Evolutionary conservation across 2,329 filamentous ascomycete species (phyloP), one percentile per base, ranked within the genome.

Genomic region (Trichoderma polysporum): DNA sequence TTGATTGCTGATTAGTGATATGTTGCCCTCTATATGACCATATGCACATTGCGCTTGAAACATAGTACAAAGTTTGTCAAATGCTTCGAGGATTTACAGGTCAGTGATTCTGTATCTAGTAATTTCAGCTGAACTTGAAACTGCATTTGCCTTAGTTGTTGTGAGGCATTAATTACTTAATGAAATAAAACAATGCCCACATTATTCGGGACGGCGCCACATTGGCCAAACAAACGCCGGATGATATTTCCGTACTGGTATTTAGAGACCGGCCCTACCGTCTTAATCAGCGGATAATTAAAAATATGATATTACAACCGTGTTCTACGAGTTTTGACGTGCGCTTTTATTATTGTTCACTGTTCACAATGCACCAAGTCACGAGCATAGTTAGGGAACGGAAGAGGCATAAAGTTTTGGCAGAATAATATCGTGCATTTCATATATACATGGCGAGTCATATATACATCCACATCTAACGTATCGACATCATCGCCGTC

Each of bases 381-480:
- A 64, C 60, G n/a, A 27, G n/a, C 10, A 1, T 29, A 15, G 10
- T 45, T 4, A 35, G 7, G 17, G n/a, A n/a, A 35, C 29, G 25
- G 22, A 5, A 27, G 25, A 17, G 13, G 25, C 50, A 25, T 25
- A 19, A 22, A 39, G 19, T 25, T 19, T 39, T 25, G 25, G 61
- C 61, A 64, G 49, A 52, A 37, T 27, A 64, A 39, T 27, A 56
- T 66, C 62, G 27, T 66, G 31, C 53, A 66, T 60, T 59, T 59
- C 54, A 53, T 66, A 66, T 66, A 58, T 66, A 66, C 53, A 52
- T 59, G 41, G 63, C 53, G 41, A 45, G 47, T 66, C 63, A 59
- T 66, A 66, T 66, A 66, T 66, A 66, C 63, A 53, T 60, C 56
- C 63, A 66, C 41, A 66, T 52, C 54, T 45, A 53, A 33, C 56